phyloP scores from a whole-genome alignment of 1,139 yeast species.

The Geotrichum fermentans region DNA sequence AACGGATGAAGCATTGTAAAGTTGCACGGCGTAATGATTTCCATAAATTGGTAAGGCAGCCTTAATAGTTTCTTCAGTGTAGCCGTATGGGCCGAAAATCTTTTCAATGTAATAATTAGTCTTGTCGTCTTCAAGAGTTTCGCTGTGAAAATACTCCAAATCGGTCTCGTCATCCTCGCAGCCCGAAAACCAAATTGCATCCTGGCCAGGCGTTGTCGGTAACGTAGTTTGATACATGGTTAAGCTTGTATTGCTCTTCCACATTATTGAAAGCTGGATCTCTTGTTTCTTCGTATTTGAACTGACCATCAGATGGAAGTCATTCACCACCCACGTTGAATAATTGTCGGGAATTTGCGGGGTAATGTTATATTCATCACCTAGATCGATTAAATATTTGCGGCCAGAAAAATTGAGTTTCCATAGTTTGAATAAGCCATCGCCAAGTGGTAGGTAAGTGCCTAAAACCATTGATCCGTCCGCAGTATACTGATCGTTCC shows the following conservation, averaged over 20 bases:
- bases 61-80: slow-evolving; percentile 43
- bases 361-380: slow-evolving; percentile 31
- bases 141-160: slow-evolving; percentile 7
- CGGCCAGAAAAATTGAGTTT: slow-evolving; percentile 29
- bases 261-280: slow-evolving; percentile 42
- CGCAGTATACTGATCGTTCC: not conserved
- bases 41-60: slow-evolving; percentile 44
- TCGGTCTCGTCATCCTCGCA: slow-evolving; percentile 14
- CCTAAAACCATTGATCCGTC: slow-evolving; percentile 27
- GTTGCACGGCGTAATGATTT: slow-evolving; percentile 26
- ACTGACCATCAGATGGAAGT: slow-evolving; percentile 25
- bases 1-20: slow-evolving; percentile 1
- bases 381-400: slow-evolving; percentile 33
- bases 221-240: slow-evolving; percentile 35
- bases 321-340: slow-evolving; percentile 50
- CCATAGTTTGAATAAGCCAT: slow-evolving; percentile 45
- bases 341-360: slow-evolving; percentile 34
- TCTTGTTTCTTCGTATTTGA: slow-evolving; percentile 26
- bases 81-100: slow-evolving; percentile 48
- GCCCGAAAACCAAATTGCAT: slow-evolving; percentile 10
- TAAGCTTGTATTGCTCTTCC: slow-evolving; percentile 63
- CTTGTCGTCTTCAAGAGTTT: slow-evolving; percentile 26
- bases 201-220: not conserved
- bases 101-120: slow-evolving; percentile 43
- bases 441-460: slow-evolving; percentile 44